Evolutionary conservation across 1,139 yeast species (phyloP).

Genomic region (Magnusiomyces magnusii): DNA sequence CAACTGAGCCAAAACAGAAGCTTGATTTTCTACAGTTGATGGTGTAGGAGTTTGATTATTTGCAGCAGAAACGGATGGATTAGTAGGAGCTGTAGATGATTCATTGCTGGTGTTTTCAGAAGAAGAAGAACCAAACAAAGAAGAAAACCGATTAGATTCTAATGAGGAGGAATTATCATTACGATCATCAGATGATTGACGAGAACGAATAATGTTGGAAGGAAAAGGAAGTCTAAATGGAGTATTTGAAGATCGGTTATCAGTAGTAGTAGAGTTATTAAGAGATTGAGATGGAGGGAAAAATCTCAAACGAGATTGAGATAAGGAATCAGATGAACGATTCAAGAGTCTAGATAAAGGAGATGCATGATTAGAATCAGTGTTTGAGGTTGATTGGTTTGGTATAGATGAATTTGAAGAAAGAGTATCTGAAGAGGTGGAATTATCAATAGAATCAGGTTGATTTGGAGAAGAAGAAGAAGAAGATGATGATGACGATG

Average conservation of each 20-base stretch:
- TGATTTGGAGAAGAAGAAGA: neutral
- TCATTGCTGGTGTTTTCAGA: neutral
- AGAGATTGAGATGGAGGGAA: neutral
- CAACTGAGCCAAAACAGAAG: constrained; percentile 39
- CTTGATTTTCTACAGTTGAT: constrained; percentile 32
- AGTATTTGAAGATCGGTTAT: neutral
- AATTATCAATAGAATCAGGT: neutral
- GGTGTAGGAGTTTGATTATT: neutral
- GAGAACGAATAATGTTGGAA: neutral
- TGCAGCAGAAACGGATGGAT: neutral
- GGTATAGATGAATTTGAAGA: neutral
- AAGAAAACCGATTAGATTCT: neutral
- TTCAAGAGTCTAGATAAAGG: neutral
- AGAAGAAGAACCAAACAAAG: neutral
- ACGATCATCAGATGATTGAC: neutral
- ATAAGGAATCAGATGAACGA: neutral
- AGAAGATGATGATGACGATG: neutral
- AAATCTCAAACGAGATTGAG: neutral
- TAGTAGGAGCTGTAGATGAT: neutral
- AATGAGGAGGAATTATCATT: neutral
- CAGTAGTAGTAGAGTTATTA: neutral
- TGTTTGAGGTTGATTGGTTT: neutral
- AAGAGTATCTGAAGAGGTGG: neutral
- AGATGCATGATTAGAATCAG: neutral
- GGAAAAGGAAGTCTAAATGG: neutral